These are phyloP conservation scores for Chaetomium tenue DNA, from an alignment of 495 filamentous ascomycete species.

Conservation along the genomic window DNA sequence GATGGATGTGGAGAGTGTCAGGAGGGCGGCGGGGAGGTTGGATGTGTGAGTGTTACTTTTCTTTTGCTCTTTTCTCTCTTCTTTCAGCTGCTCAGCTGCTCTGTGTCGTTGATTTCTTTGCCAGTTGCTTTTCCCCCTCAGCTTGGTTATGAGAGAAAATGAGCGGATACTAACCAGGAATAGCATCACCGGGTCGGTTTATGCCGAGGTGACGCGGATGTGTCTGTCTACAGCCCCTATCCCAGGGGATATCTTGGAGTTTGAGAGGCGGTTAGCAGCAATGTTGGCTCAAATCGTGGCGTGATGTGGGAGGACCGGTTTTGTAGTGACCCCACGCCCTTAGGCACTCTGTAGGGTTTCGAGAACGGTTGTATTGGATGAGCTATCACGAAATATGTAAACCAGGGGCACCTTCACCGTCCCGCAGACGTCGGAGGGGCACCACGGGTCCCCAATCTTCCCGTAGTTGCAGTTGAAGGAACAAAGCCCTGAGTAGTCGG, in stretches of 20 bases:
- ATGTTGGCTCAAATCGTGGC: conserved; percentile 15
- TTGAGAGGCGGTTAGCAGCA: conserved; percentile 16
- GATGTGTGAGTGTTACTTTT: conserved; percentile 12
- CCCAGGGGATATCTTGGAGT: conserved; percentile 11
- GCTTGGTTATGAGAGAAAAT: background rate
- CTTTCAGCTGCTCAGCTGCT: too few relatives aligned
- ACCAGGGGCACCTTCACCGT: background rate
- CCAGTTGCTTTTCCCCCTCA: too few relatives aligned
- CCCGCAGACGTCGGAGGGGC: background rate
- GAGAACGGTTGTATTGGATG: too few relatives aligned
- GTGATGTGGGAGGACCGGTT: background rate
- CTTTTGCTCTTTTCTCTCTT: background rate
- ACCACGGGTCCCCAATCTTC: background rate
- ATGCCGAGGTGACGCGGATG: conserved; percentile 18
- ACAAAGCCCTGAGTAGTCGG: conserved; percentile 1
- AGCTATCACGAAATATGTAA: too few relatives aligned
- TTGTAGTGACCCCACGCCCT: too few relatives aligned
- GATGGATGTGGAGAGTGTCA: conserved; percentile 18
- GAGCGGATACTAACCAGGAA: background rate
- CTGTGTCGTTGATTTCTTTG: background rate
- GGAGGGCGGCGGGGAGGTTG: conserved; percentile 15
- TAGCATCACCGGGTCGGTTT: conserved; percentile 18
- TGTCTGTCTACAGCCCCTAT: conserved; percentile 7
- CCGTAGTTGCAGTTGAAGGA: background rate
- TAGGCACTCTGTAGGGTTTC: too few relatives aligned